Conservation (phyloP, 2,329 filamentous ascomycete species). For the Emergomyces pasteurianus region DNA sequence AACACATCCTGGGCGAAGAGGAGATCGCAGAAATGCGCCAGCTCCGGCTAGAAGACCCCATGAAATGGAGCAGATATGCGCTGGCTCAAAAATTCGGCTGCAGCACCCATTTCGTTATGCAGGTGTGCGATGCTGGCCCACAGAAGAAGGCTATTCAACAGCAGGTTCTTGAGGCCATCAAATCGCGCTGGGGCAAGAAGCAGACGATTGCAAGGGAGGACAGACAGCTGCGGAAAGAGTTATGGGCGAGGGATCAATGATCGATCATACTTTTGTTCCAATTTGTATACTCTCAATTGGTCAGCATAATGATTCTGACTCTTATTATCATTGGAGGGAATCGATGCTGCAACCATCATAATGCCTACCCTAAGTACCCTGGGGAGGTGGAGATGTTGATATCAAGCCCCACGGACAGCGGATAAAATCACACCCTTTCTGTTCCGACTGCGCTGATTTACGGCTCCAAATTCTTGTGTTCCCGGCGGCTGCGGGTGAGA, state of each 20-base stretch:
- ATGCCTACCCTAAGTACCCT: background rate
- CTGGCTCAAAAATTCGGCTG: constrained; percentile 53
- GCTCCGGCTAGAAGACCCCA: constrained; percentile 44
- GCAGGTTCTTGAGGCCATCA: constrained; percentile 40
- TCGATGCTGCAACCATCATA: background rate
- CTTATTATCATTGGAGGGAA: background rate
- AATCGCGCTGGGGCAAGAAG: constrained; percentile 49
- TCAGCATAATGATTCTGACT: background rate
- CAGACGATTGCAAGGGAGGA: constrained; percentile 51
- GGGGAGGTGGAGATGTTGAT: background rate
- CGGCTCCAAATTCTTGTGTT: background rate
- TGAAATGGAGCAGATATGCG: constrained; percentile 46
- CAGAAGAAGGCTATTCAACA: constrained; percentile 38
- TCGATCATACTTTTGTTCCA: background rate
- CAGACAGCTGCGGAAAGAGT: constrained; percentile 45
- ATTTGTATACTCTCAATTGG: background rate
- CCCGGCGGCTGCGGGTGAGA: background rate
- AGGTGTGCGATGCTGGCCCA: constrained; percentile 44
- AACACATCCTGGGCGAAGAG: constrained; percentile 47
- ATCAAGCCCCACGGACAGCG: background rate
- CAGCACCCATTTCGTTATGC: constrained; percentile 49
- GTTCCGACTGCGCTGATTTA: background rate
- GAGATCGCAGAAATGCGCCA: constrained; percentile 49
- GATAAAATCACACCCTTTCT: background rate
- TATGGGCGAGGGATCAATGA: constrained; percentile 48